phyloP scores from a whole-genome alignment of 1,284 basidiomycete genomes.

The Trichosporon faecale region DNA sequence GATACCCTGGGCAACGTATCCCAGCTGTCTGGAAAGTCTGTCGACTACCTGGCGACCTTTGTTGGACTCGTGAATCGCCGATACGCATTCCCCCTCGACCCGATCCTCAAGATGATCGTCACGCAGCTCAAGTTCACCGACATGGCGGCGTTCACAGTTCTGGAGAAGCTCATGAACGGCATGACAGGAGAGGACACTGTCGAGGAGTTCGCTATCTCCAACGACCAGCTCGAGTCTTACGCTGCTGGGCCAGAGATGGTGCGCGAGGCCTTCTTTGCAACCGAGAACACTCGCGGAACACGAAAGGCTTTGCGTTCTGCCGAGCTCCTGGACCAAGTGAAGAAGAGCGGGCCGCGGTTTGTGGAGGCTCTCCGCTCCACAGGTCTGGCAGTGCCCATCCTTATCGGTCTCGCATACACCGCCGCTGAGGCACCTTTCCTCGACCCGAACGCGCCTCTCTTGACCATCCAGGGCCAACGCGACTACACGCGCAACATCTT shows the following conservation, averaged over 20 bases:
- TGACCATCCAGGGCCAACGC: conserved; percentile 49
- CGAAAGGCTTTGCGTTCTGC: conserved; percentile 12
- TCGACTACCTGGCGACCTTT: conserved; percentile 87
- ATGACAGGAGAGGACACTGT: conserved; percentile 94
- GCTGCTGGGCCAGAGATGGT: conserved; percentile 83
- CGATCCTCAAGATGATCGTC: conserved; percentile 83
- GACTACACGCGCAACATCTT: conserved; percentile 55
- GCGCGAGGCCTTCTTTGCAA: conserved; percentile 65
- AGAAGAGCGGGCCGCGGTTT: conserved; percentile 58
- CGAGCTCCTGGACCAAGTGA: conserved; percentile 29
- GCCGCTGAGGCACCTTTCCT: conserved; percentile 52
- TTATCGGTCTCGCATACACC: conserved; percentile 84
- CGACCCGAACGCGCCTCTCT: conserved; percentile 33
- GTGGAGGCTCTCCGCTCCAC: conserved; percentile 69
- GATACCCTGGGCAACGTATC: conserved; percentile 73
- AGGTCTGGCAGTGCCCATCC: conserved; percentile 70
- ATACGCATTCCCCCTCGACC: conserved; percentile 74
- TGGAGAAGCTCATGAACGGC: conserved; percentile 88
- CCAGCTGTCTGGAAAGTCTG: conserved; percentile 61
- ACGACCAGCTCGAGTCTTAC: conserved; percentile 82
- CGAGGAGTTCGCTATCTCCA: conserved; percentile 69
- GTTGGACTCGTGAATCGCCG: conserved; percentile 87
- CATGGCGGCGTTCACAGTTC: conserved; percentile 82
- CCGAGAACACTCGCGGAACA: conserved; percentile 43
- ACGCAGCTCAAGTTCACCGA: conserved; percentile 82